Percentiles rank a stretch among this genome's conserved stretches.
phyloP scores from a whole-genome alignment of 768 basidiomycete species.

The Calocybe cyanea region DNA sequence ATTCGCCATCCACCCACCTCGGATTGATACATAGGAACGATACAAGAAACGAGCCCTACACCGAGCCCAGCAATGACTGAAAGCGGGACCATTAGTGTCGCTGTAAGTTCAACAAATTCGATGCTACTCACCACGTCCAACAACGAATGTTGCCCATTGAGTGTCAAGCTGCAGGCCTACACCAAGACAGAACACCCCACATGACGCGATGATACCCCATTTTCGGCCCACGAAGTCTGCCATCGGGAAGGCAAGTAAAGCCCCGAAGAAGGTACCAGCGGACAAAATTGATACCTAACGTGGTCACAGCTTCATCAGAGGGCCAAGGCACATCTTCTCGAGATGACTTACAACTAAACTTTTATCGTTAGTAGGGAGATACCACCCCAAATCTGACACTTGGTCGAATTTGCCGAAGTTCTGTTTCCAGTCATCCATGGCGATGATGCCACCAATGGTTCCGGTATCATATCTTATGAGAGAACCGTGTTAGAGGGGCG shows the following conservation, averaged over 20 bases:
- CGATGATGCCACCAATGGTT: slow-evolving; percentile 73
- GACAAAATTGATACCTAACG: slow-evolving; percentile 60
- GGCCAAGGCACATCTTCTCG: neutral
- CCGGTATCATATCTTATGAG: slow-evolving; percentile 72
- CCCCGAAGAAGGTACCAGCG: slow-evolving; percentile 86
- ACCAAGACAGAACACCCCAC: slow-evolving; percentile 59
- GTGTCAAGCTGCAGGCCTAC: slow-evolving; percentile 53
- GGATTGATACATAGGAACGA: slow-evolving; percentile 52
- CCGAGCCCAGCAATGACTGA: slow-evolving; percentile 74
- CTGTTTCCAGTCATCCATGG: slow-evolving; percentile 54
- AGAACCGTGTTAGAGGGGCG: slow-evolving; percentile 18
- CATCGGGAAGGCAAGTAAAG: slow-evolving; percentile 41
- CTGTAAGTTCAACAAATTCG: neutral
- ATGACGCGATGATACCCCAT: slow-evolving; percentile 58
- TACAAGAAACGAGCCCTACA: slow-evolving; percentile 72
- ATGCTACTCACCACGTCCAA: slow-evolving; percentile 21
- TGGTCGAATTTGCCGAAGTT: slow-evolving; percentile 39
- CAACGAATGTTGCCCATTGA: slow-evolving; percentile 21
- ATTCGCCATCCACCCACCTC: slow-evolving; percentile 28
- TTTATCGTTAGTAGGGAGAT: slow-evolving; percentile 38
- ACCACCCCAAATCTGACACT: slow-evolving; percentile 28
- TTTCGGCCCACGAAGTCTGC: slow-evolving; percentile 51
- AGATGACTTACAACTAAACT: slow-evolving; percentile 31
- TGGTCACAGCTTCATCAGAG: neutral
- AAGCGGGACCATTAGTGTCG: slow-evolving; percentile 20